Evolutionary conservation across 2,329 filamentous ascomycete genomes (phyloP).

Genomic region (Nemania sp.): DNA sequence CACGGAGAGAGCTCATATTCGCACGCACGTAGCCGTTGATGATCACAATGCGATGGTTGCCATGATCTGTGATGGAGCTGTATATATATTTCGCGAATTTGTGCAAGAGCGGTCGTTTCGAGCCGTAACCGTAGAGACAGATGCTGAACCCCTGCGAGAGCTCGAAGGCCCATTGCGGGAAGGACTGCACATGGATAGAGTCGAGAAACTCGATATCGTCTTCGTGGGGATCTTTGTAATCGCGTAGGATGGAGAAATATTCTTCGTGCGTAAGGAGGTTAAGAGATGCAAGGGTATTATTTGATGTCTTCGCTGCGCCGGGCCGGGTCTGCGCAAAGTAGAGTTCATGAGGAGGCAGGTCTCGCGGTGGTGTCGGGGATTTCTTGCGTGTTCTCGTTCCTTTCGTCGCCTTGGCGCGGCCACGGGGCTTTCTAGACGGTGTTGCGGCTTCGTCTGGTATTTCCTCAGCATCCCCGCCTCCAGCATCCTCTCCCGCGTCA

Average conservation of each 20-base stretch:
- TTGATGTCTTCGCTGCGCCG: conserved; percentile 84
- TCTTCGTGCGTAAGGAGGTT: conserved; percentile 89
- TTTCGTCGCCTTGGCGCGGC: conserved; percentile 52
- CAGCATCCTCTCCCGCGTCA: conserved; percentile 54
- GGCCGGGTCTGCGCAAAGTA: conserved; percentile 95
- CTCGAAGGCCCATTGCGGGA: conserved; percentile 94
- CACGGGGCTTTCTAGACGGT: conserved; percentile 63
- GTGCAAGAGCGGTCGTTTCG: conserved; percentile 81
- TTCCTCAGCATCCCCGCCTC: conserved; percentile 50
- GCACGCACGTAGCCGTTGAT: conserved; percentile 83
- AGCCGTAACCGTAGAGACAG: conserved; percentile 92
- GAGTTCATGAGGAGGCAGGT: conserved; percentile 87
- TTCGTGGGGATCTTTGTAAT: conserved; percentile 75
- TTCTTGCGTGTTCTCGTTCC: conserved; percentile 62
- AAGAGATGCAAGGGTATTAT: conserved; percentile 82
- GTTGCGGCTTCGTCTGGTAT: conserved; percentile 50
- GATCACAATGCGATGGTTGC: conserved; percentile 75
- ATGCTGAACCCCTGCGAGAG: conserved; percentile 87
- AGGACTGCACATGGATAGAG: conserved; percentile 81
- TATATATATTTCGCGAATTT: conserved; percentile 80
- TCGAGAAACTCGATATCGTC: conserved; percentile 78
- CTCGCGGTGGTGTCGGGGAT: conserved; percentile 82
- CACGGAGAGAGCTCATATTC: conserved; percentile 71
- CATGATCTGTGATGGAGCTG: conserved; percentile 53
- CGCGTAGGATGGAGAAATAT: conserved; percentile 79